Base-by-base conservation (phyloP, 129 eudicot species). In the Rutidosis leptorrhynchoides region DNA sequence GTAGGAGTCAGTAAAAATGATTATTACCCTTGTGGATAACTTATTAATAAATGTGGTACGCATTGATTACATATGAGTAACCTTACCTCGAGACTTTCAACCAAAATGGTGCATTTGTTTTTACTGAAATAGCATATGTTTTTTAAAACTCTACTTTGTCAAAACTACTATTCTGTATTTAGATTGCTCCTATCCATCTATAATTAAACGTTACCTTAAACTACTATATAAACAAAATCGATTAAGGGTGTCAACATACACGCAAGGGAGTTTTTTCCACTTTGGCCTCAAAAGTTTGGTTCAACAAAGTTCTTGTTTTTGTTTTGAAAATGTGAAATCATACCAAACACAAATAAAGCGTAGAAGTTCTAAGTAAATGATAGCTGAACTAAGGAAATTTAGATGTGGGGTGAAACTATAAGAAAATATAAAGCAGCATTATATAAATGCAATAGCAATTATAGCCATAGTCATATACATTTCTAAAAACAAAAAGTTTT, bases 41-140 rank as follows among this genome's bases (percentile, higher is more conserved):
- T 67, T 23, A 32, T n/a, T n/a, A n/a, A n/a, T 42, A 69, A 12
- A 33, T 17, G 26, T 14, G 21, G 15, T 52, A 52, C 52, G 14
- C 49, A 9, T 16, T 10, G 63, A 55, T 33, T 33, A 24, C 32
- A 55, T 16, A 23, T 15, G 16, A 24, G 52, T 51, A 55, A 68
- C 33, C 33, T 67, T 20, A 33, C 62, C 22, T 40, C 60, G 15
- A 3, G 66, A 57, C n/a, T 28, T 7, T 69, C 57, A 70, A 37
- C 56, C 19, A 37, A 30, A 45, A 56, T 9, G 15, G 45, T 58
- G 5, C 16, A 43, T 27, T 45, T 12, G 1, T n/a, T 20, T 7
- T 21, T 43, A 43, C 60, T 43, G 25, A 46, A 70, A 16, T 52
- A 27, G 43, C 43, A 65, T n/a, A 27, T 7, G 30, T 8, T 51